A percentile compares a stretch with the other conserved stretches of the same genome.
Evolutionary conservation across 2,329 filamentous ascomycete species (phyloP).

Genomic region (Sporothrix dimorphospora): DNA sequence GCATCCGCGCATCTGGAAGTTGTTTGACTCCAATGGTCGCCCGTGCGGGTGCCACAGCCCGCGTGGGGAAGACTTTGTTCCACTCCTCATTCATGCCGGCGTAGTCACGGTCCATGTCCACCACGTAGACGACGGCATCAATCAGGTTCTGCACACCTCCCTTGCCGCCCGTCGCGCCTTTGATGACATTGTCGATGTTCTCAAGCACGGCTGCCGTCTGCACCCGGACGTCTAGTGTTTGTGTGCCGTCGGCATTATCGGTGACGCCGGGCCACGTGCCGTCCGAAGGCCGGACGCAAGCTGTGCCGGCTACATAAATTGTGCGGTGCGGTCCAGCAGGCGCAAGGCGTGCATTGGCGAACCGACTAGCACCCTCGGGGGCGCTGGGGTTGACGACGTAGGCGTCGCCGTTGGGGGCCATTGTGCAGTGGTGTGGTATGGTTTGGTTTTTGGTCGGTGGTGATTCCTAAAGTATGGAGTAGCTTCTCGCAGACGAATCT

Average conservation of each 20-base stretch:
- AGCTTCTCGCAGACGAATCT: neutral
- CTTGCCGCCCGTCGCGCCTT: constrained; percentile 43
- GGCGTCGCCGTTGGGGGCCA: constrained; percentile 42
- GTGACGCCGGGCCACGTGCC: constrained; percentile 44
- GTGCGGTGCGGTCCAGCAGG: constrained; percentile 41
- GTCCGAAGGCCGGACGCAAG: constrained; percentile 40
- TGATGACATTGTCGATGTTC: constrained; percentile 45
- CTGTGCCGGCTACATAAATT: constrained; percentile 47
- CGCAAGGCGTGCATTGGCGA: constrained; percentile 44
- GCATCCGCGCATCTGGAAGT: constrained; percentile 40
- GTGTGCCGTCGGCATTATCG: constrained; percentile 44
- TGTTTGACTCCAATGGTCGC: constrained; percentile 41
- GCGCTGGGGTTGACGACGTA: constrained; percentile 42
- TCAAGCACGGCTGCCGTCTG: constrained; percentile 46
- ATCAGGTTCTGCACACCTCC: constrained; percentile 45
- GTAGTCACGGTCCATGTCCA: constrained; percentile 49
- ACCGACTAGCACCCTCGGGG: constrained; percentile 38
- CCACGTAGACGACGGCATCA: constrained; percentile 46
- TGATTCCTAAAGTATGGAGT: neutral
- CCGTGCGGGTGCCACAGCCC: constrained; percentile 44
- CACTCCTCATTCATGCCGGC: constrained; percentile 51
- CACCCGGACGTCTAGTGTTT: constrained; percentile 41
- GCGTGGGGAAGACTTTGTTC: constrained; percentile 48
- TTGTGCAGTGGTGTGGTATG: constrained; percentile 18
- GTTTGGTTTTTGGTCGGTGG: neutral